phyloP scores from a whole-genome alignment of 1,284 basidiomycete genomes.

The Golubevia pallescens region DNA sequence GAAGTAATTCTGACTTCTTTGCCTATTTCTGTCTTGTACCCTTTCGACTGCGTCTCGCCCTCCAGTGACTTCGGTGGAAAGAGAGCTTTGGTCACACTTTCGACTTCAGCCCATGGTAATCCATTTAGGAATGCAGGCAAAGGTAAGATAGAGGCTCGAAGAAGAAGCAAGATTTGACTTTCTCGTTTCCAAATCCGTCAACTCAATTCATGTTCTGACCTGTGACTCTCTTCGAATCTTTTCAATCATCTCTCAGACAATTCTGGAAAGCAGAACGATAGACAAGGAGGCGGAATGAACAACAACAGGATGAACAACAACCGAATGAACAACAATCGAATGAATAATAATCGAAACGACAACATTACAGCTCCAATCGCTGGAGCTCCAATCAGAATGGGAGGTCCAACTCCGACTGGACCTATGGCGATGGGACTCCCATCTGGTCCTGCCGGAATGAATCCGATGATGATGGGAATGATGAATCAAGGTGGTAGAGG shows the following conservation, averaged over 20 bases:
- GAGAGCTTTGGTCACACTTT: conserved; percentile 36
- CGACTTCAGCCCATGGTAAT: conserved; percentile 50
- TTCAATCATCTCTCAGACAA: conserved; percentile 4
- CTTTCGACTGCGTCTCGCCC: too few species aligned
- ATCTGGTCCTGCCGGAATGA: conserved; percentile 15
- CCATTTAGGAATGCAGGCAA: conserved; percentile 47
- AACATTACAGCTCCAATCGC: conserved; percentile 24
- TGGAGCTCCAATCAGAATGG: conserved; percentile 50
- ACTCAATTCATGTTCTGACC: neutral
- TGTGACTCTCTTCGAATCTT: neutral
- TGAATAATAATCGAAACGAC: conserved; percentile 9
- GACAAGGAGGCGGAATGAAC: conserved; percentile 13
- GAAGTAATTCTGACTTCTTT: neutral
- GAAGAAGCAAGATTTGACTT: conserved; percentile 12
- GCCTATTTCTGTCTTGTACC: neutral
- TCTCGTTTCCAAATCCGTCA: neutral
- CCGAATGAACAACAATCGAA: conserved; percentile 9
- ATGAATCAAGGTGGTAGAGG: neutral
- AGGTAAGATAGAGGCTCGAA: conserved; percentile 14
- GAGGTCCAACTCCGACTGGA: conserved; percentile 14
- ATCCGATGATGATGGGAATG: conserved; percentile 47
- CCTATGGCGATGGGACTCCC: conserved; percentile 2
- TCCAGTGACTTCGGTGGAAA: conserved; percentile 35
- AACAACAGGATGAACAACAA: conserved; percentile 3
- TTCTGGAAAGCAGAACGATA: neutral